Conservation (phyloP, 805 yeast genomes). For the Kazachstania africana region DNA sequence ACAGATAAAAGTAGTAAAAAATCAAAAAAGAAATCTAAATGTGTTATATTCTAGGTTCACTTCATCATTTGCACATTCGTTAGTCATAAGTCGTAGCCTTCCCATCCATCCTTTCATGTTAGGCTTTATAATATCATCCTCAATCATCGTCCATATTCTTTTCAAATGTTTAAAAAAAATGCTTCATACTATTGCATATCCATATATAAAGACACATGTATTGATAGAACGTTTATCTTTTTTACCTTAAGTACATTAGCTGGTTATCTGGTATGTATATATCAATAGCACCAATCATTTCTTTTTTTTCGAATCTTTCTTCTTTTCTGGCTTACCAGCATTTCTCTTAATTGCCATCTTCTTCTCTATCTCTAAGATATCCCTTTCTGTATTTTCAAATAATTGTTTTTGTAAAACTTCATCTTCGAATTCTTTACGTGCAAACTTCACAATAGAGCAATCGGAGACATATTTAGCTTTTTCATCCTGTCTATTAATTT, state of each 20-base stretch:
- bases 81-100: too few relatives aligned
- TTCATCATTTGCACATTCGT: too few relatives aligned
- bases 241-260: too few relatives aligned
- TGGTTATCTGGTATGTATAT: too few relatives aligned
- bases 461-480: conserved; percentile 47
- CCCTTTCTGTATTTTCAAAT: conserved; percentile 47
- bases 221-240: too few relatives aligned
- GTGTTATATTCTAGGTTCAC: conserved; percentile 13
- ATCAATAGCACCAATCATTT: too few relatives aligned
- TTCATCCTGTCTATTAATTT: conserved; percentile 47
- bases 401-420: conserved; percentile 46
- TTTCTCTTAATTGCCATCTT: conserved; percentile 60
- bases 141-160: too few relatives aligned
- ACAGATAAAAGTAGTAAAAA: conserved; percentile 2
- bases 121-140: too few relatives aligned
- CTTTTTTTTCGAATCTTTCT: conserved; percentile 2
- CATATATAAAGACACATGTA: too few relatives aligned
- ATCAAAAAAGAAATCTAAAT: conserved; percentile 13
- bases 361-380: conserved; percentile 54
- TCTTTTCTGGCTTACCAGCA: conserved; percentile 15
- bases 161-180: too few relatives aligned
- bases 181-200: too few relatives aligned
- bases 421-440: conserved; percentile 55
- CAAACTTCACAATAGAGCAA: conserved; percentile 43
- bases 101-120: too few relatives aligned